Evolutionary conservation across 768 basidiomycete species (phyloP).

Genomic region (Suillus americanus): DNA sequence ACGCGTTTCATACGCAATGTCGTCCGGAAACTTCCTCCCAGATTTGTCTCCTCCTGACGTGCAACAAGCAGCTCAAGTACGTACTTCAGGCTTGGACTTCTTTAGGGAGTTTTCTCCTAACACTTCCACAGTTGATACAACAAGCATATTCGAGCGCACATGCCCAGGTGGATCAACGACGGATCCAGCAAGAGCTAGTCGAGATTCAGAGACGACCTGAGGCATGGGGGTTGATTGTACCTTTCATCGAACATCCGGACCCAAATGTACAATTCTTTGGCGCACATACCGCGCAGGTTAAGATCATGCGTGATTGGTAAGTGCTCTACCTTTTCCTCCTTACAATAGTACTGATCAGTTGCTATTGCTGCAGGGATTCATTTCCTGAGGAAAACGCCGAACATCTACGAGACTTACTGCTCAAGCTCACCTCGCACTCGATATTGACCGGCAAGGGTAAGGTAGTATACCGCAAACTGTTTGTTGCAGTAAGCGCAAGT

Average conservation of each 20-base stretch:
- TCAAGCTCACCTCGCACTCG: slow-evolving; percentile 69
- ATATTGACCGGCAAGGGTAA: slow-evolving; percentile 58
- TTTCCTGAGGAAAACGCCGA: slow-evolving; percentile 64
- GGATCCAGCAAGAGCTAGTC: slow-evolving; percentile 69
- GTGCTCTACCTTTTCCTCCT: slow-evolving; percentile 18
- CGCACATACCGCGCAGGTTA: slow-evolving; percentile 91
- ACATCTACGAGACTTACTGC: slow-evolving; percentile 61
- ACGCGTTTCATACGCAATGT: slow-evolving; percentile 10
- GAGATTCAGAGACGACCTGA: slow-evolving; percentile 75
- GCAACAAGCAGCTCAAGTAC: slow-evolving; percentile 59
- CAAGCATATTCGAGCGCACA: slow-evolving; percentile 60
- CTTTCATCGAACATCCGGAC: slow-evolving; percentile 69
- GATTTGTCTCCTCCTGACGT: slow-evolving; percentile 51
- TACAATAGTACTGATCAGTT: slow-evolving; percentile 5
- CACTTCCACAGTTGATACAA: slow-evolving; percentile 57
- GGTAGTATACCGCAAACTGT: slow-evolving; percentile 82
- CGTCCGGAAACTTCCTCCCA: slow-evolving; percentile 46
- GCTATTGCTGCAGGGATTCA: slow-evolving; percentile 53
- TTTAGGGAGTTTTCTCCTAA: slow-evolving; percentile 13
- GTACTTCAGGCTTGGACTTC: slow-evolving; percentile 26
- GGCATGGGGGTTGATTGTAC: slow-evolving; percentile 83
- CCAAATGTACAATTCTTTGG: slow-evolving; percentile 92
- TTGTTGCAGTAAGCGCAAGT: slow-evolving; percentile 66
- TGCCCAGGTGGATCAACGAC: slow-evolving; percentile 49
- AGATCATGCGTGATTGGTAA: slow-evolving; percentile 91